Evolutionary conservation across 2,329 filamentous ascomycete species (phyloP).

Genomic region (Colletotrichum lupini): DNA sequence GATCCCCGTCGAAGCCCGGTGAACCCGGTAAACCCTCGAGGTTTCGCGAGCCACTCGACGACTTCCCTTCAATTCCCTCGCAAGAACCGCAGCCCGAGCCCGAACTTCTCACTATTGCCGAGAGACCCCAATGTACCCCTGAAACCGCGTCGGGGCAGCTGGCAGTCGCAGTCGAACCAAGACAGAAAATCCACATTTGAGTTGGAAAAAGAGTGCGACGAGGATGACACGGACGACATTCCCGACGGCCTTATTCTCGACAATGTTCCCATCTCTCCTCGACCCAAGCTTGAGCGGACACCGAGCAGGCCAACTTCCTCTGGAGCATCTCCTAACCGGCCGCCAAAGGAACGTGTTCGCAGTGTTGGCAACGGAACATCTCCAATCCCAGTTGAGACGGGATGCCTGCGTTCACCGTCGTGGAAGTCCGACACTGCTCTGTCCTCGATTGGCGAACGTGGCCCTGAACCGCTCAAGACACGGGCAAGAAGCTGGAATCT

Average conservation of each 20-base stretch:
- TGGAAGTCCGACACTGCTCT: slow-evolving; percentile 61
- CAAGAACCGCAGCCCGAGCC: slow-evolving; percentile 64
- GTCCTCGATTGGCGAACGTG: slow-evolving; percentile 42
- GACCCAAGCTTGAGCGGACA: slow-evolving; percentile 66
- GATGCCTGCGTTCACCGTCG: slow-evolving; percentile 67
- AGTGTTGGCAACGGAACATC: slow-evolving; percentile 75
- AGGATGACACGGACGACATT: slow-evolving; percentile 82
- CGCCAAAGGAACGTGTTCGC: slow-evolving; percentile 60
- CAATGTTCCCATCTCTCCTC: slow-evolving; percentile 86
- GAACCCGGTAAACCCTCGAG: slow-evolving; percentile 36
- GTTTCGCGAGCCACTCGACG: slow-evolving; percentile 51
- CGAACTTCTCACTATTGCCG: slow-evolving; percentile 57
- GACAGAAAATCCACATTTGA: slow-evolving; percentile 76
- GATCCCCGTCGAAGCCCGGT: slow-evolving; percentile 36
- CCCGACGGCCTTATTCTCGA: slow-evolving; percentile 83
- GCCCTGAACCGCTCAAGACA: slow-evolving; percentile 57
- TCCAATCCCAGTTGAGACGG: slow-evolving; percentile 66
- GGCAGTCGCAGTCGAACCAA: slow-evolving; percentile 77
- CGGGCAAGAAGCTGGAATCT: slow-evolving; percentile 81
- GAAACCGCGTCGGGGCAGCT: slow-evolving; percentile 71
- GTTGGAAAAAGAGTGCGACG: slow-evolving; percentile 80
- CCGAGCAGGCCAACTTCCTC: slow-evolving; percentile 65
- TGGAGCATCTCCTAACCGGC: slow-evolving; percentile 57
- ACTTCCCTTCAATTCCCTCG: slow-evolving; percentile 51
- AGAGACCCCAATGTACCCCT: slow-evolving; percentile 52